Evolutionary conservation across 129 eudicot species (phyloP), one percentile per base, ranked within the genome.

Genomic region (Pittosporum tobira): DNA sequence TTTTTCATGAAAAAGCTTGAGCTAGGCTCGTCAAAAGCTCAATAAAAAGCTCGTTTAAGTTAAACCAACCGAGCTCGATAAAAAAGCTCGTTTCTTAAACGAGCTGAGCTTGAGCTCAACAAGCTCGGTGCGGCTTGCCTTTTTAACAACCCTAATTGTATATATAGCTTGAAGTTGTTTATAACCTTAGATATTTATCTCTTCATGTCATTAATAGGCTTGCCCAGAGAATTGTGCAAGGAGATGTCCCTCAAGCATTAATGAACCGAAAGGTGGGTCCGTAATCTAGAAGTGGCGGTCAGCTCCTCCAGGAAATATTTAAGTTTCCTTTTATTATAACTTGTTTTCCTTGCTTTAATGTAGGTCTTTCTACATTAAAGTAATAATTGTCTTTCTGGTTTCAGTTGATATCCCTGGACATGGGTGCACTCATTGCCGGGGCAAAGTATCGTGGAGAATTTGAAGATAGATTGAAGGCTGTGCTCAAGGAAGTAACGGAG

Each of bases 371-470:
- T n/a, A n/a, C n/a, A n/a, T n/a, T n/a, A n/a, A n/a, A n/a, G n/a
- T n/a, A n/a, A n/a, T n/a, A 31, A 48, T 71, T 48, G 18, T 56
- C 53, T 56, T 69, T 55, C 48, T 63, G 10, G 22, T 52, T 76
- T 23, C 74, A 91, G 99, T 81, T 91, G 81, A 83, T 91, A 75
- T 91, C 99, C 23, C 94, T 91, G 37, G 99, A 87, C 78, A 81
- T 93, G 99, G 99, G 99, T 70, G 96, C 96, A 5, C 94, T 93
- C 57, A 87, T 93, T 66, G 99, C 99, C 59, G 96, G 99, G 36
- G 96, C 99, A 38, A 87, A 87, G 73, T 93, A 80, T 63, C 96
- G 99, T 30, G 99, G 99, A 69, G 96, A 93, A 59, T 93, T 93
- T 71, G 99, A 93, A 78, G 99, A 93, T 61, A 73, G 99, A 27